Evolutionary conservation across 2,329 filamentous ascomycete species (phyloP).

Genomic region (Neonectria sp.): DNA sequence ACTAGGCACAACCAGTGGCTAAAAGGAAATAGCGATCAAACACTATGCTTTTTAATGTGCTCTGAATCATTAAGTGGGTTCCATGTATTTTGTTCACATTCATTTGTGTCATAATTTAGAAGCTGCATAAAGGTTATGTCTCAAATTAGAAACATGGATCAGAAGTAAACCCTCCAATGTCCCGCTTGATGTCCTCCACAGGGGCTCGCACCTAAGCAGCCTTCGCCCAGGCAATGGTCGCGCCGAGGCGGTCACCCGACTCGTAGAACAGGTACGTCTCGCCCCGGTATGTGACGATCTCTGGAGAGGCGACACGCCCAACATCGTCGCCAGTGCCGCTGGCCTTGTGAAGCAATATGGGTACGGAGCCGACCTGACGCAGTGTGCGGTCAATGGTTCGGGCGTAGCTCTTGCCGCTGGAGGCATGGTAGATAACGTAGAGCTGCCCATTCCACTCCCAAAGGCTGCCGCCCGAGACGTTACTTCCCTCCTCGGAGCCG

Average conservation of each 20-base stretch:
- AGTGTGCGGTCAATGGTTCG: constrained; percentile 34
- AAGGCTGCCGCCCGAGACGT: constrained; percentile 31
- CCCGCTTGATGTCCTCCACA: background rate
- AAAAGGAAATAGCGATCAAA: no score
- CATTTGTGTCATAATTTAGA: background rate
- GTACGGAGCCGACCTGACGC: constrained; percentile 25
- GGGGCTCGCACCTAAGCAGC: background rate
- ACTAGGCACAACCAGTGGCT: no score
- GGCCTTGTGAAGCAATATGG: constrained; percentile 27
- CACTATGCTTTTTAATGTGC: no score
- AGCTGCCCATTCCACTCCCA: constrained; percentile 30
- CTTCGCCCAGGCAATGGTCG: constrained; percentile 30
- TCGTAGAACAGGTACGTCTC: constrained; percentile 35
- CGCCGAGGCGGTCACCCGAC: constrained; percentile 10
- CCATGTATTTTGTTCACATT: background rate
- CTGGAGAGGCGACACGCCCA: constrained; percentile 27
- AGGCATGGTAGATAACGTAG: constrained; percentile 31
- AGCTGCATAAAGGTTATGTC: background rate
- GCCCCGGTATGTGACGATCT: background rate
- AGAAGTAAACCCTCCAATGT: background rate
- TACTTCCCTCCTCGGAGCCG: constrained; percentile 11
- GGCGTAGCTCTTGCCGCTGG: constrained; percentile 25
- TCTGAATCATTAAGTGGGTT: no score
- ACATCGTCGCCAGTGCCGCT: constrained; percentile 21
- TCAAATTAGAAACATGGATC: background rate